phyloP scores from a whole-genome alignment of 2,329 filamentous ascomycete species.

The Tolypocladium ovalisporum region DNA sequence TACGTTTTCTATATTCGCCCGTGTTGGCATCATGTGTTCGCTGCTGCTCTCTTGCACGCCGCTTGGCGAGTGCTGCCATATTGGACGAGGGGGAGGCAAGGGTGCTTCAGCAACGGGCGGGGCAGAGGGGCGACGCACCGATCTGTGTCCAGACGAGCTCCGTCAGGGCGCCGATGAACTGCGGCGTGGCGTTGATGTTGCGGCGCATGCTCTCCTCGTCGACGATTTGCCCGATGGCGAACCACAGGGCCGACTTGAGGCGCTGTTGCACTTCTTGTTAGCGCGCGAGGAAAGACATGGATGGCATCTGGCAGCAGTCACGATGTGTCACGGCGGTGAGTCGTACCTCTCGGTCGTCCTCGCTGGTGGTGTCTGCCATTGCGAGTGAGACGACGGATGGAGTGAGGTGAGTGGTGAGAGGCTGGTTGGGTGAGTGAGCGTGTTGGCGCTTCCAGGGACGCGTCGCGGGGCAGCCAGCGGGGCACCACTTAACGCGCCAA shows the following conservation, averaged over 20 bases:
- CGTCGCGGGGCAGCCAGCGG: background rate
- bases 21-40: background rate
- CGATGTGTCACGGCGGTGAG: background rate
- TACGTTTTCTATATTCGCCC: conserved; percentile 34
- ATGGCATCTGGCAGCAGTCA: background rate
- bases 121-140: conserved; percentile 33
- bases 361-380: conserved; percentile 21
- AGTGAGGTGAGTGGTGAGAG: conserved; percentile 1
- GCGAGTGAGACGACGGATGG: background rate
- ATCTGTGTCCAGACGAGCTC: conserved; percentile 85
- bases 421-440: background rate
- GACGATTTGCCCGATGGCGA: conserved; percentile 73
- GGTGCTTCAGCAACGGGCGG: background rate
- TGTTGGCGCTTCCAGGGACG: background rate
- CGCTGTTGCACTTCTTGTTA: conserved; percentile 39
- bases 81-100: no score
- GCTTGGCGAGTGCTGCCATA: no score
- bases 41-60: background rate
- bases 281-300: no score
- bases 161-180: conserved; percentile 78
- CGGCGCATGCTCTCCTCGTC: conserved; percentile 59
- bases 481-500: background rate
- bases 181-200: conserved; percentile 76
- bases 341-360: conserved; percentile 26
- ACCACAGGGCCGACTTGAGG: conserved; percentile 78